Base-by-base conservation (phyloP, 192 early-diverging fungal species). In the Gonapodya prolifera region DNA sequence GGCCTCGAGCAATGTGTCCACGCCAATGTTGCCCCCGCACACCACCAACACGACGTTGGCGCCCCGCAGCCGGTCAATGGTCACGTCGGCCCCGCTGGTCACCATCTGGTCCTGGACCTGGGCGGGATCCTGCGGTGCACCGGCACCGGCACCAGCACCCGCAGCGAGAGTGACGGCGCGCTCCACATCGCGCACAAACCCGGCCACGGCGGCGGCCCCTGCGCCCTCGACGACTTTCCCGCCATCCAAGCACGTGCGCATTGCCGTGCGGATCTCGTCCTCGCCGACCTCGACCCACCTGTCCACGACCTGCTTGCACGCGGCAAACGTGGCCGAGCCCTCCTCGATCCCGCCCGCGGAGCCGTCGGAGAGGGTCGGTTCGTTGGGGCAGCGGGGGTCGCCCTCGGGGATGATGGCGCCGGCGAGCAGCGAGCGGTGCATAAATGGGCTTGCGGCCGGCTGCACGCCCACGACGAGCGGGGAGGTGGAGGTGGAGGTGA, bases 211-310 rank as follows among this genome's bases (percentile, higher is more conserved):
- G 61, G 97, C 82, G 17, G 94, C 98, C 34, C 97, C 98, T 23
- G 98, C 92, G n/a, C 96, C 96, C 82, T 99, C 98, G 1, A 95
- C 88, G 69, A 99, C 91, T n/a, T 91, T 89, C 34, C 98, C 89
- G 0, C 96, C 97, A 84, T 90, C 89, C 77, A 90, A 89, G 34
- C 76, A 81, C 77, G 86, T 85, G 77, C 87, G 87, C 70, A 89
- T 89, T 2, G 85, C 88, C 30, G 86, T 86, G 80, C 96, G 98
- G 74, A 99, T 93, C 82, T 99, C 98, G 84, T 98, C 96, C 79
- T 93, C 98, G 45, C 86, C 89, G 0, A 99, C 94, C 34, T 92
- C 86, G 17, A 99, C 86, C 83, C 94, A 94, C 77, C 94, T 96
- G 83, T 99, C 98, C 2, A 99, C 82, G 13, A 95, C 84, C 0